phyloP scores from a whole-genome alignment of 2,329 filamentous ascomycete genomes.

The Taxawa tesnikishii region DNA sequence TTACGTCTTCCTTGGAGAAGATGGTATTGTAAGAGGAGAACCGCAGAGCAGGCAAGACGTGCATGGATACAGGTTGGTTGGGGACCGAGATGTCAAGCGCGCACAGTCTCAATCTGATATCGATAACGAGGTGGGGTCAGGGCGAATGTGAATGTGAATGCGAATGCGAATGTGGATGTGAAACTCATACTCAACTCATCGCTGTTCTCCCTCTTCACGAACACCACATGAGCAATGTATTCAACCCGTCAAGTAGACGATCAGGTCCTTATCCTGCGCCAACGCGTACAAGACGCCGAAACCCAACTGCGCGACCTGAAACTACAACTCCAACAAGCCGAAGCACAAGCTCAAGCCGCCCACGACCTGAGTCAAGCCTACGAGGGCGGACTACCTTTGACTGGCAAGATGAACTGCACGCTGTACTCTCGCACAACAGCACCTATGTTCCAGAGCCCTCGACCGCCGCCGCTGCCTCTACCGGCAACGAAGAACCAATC shows the following conservation, averaged over 20 bases:
- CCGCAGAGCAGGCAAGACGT: too few relatives aligned
- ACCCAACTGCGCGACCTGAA: slow-evolving; percentile 26
- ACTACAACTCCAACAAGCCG: slow-evolving; percentile 29
- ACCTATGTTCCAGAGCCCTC: slow-evolving; percentile 9
- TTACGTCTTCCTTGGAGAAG: too few relatives aligned
- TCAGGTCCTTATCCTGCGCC: slow-evolving; percentile 24
- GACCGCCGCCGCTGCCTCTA: too few relatives aligned
- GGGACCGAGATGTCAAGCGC: too few relatives aligned
- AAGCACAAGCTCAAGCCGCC: slow-evolving; percentile 17
- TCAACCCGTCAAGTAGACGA: slow-evolving; percentile 10
- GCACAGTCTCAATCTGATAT: too few relatives aligned
- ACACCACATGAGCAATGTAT: slow-evolving; percentile 9
- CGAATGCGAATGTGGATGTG: too few relatives aligned
- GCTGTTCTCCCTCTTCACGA: background rate
- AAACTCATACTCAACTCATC: slow-evolving; percentile 1
- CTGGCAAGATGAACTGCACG: slow-evolving; percentile 29
- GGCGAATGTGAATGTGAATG: too few relatives aligned
- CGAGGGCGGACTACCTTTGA: slow-evolving; percentile 27
- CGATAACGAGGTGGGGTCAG: too few relatives aligned
- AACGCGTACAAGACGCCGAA: slow-evolving; percentile 31
- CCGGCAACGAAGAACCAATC: too few relatives aligned
- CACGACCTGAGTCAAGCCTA: slow-evolving; percentile 13
- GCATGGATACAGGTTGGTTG: too few relatives aligned
- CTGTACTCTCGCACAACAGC: slow-evolving; percentile 22
- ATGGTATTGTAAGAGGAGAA: too few relatives aligned